Conservation (phyloP, 2,329 filamentous ascomycete species). For the Colletotrichum truncatum region DNA sequence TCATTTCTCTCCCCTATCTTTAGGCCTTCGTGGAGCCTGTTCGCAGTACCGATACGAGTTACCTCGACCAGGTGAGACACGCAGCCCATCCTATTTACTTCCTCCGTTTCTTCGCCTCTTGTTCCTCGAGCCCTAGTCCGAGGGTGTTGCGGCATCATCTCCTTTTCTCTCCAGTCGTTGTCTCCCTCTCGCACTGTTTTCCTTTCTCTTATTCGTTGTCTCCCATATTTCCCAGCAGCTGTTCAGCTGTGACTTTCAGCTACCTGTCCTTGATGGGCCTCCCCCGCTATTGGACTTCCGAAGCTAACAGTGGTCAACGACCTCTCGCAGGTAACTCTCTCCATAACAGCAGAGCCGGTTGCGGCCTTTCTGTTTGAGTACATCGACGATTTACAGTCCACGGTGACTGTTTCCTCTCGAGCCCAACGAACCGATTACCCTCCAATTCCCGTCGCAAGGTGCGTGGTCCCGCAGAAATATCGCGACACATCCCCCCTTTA, state of each 20-base stretch:
- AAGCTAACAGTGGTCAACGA: conserved; percentile 25
- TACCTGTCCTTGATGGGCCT: conserved; percentile 26
- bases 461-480: conserved; percentile 1
- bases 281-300: conserved; percentile 16
- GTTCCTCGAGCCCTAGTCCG: conserved; percentile 8
- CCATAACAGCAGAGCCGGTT: conserved; percentile 4
- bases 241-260: conserved; percentile 12
- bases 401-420: conserved; percentile 14
- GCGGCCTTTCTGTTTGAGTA: conserved; percentile 10
- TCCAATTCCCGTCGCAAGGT: conserved; percentile 29
- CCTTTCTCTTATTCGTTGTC: background rate
- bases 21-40: conserved; percentile 13
- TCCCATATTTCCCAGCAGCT: background rate
- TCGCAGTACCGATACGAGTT: background rate
- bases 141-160: background rate
- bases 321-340: conserved; percentile 8
- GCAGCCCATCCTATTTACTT: conserved; percentile 16
- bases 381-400: background rate
- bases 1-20: conserved; percentile 23
- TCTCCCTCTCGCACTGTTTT: background rate
- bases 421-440: conserved; percentile 6
- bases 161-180: background rate
- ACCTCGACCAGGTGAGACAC: conserved; percentile 30
- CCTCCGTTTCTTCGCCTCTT: conserved; percentile 15
- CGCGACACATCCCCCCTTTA: background rate